Evolutionary conservation across 1,284 basidiomycete species (phyloP).

Genomic region (Trichosporon sp.): DNA sequence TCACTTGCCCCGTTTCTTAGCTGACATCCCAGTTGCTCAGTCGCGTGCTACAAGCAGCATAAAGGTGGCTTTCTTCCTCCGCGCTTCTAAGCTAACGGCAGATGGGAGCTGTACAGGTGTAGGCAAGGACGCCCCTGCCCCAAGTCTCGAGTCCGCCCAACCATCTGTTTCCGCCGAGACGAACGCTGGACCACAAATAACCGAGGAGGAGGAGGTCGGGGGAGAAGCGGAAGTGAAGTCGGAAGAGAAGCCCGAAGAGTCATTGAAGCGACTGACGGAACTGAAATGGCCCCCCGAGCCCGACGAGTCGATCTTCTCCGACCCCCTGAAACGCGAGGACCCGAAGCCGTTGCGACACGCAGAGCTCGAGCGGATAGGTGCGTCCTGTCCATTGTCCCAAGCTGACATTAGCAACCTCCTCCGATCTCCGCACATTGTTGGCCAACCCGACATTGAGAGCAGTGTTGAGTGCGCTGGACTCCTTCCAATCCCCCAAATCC

Average conservation of each 20-base stretch:
- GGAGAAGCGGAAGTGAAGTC: neutral
- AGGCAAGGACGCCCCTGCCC: slow-evolving; percentile 20
- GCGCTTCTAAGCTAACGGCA: slow-evolving; percentile 19
- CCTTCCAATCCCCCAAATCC: slow-evolving; percentile 23
- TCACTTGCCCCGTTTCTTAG: neutral
- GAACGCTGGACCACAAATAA: too few relatives aligned
- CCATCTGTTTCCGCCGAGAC: too few relatives aligned
- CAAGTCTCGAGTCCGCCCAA: slow-evolving; percentile 9
- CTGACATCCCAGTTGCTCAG: slow-evolving; percentile 51
- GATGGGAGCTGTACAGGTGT: slow-evolving; percentile 17
- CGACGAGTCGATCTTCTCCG: slow-evolving; percentile 46
- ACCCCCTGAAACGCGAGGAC: slow-evolving; percentile 52
- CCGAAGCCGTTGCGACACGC: slow-evolving; percentile 52
- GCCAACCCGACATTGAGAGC: slow-evolving; percentile 37
- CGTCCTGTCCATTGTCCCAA: neutral
- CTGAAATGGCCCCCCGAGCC: slow-evolving; percentile 54
- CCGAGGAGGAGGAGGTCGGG: too few relatives aligned
- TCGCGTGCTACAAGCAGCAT: slow-evolving; percentile 54
- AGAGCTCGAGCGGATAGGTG: slow-evolving; percentile 53
- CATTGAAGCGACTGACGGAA: slow-evolving; percentile 39
- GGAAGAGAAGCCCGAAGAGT: neutral
- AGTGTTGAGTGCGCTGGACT: slow-evolving; percentile 47
- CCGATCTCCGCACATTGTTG: slow-evolving; percentile 45
- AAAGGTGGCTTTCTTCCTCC: slow-evolving; percentile 38
- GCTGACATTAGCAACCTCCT: slow-evolving; percentile 41